These are phyloP conservation scores for Petasospora rhodanensis DNA, from an alignment of 1,139 yeast genomes.

Conservation along the genomic window DNA sequence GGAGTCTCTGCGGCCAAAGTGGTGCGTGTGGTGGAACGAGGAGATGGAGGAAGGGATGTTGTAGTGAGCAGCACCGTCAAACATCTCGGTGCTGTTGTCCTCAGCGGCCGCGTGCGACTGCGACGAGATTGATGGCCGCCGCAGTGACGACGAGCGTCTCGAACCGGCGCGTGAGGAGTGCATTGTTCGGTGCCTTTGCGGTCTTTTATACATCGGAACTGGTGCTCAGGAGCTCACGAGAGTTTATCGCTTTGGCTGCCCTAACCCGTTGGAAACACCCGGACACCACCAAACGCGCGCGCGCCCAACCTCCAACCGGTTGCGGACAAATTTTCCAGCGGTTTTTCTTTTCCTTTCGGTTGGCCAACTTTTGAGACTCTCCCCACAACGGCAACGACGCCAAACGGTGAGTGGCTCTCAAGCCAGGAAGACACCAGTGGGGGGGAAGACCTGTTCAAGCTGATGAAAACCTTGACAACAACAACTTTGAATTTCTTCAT, in stretches of 20 bases:
- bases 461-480: constrained; percentile 39
- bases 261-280: constrained; percentile 5
- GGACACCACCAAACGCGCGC: constrained; percentile 5
- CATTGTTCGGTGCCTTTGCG: too few relatives aligned
- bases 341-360: not conserved
- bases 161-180: too few relatives aligned
- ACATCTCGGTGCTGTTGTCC: constrained; percentile 58
- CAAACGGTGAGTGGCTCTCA: too few relatives aligned
- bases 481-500: constrained; percentile 42
- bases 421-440: too few relatives aligned
- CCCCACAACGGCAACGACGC: too few relatives aligned
- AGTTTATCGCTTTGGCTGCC: constrained; percentile 3
- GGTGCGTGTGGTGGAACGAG: constrained; percentile 75
- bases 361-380: too few relatives aligned
- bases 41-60: constrained; percentile 87
- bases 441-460: constrained; percentile 4
- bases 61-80: constrained; percentile 86
- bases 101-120: constrained; percentile 26
- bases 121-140: constrained; percentile 15
- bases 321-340: not conserved
- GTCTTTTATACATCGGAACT: too few relatives aligned
- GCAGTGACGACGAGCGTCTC: constrained; percentile 18
- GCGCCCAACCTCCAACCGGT: not conserved
- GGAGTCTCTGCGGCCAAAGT: constrained; percentile 33
- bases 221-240: too few relatives aligned